These are phyloP conservation scores for Calonectria ilicicola DNA, from an alignment of 2,329 filamentous ascomycete species.

Conservation along the genomic window DNA sequence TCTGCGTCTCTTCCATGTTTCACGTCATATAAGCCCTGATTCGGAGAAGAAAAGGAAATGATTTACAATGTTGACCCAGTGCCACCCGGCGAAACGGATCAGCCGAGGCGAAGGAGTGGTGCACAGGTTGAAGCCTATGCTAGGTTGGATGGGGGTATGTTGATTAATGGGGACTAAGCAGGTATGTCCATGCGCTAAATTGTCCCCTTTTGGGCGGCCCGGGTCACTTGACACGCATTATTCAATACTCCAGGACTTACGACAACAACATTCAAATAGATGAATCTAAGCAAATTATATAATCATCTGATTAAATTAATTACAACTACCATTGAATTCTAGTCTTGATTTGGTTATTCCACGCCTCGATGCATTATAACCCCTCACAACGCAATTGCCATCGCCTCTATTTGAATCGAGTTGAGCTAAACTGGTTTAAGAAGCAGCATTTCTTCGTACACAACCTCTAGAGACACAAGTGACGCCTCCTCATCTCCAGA, in stretches of 20 bases:
- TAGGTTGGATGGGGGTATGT: slow-evolving; percentile 5
- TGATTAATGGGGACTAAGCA: slow-evolving; percentile 8
- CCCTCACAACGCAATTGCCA: not conserved
- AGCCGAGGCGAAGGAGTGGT: slow-evolving; percentile 13
- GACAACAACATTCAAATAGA: not conserved
- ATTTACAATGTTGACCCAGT: not conserved
- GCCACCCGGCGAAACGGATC: not conserved
- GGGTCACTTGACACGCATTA: slow-evolving; percentile 35
- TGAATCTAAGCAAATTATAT: not conserved
- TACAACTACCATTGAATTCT: not conserved
- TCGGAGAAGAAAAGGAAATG: not conserved
- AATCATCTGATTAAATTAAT: not conserved
- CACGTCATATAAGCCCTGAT: not conserved
- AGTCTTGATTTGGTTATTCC: not conserved
- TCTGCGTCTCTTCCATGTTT: slow-evolving; percentile 50
- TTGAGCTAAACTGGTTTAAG: not conserved
- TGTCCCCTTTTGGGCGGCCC: slow-evolving; percentile 10
- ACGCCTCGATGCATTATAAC: not conserved
- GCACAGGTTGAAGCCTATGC: slow-evolving; percentile 28
- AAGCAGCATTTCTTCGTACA: not conserved
- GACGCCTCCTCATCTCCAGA: no score
- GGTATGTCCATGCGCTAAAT: slow-evolving; percentile 29
- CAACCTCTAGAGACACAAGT: no score
- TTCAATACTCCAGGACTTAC: not conserved
- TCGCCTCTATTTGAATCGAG: not conserved